Percentiles rank a stretch among this genome's conserved stretches.
Evolutionary conservation across 2,329 filamentous ascomycete genomes (phyloP).

Genomic region (Talaromyces albobiverticillius): DNA sequence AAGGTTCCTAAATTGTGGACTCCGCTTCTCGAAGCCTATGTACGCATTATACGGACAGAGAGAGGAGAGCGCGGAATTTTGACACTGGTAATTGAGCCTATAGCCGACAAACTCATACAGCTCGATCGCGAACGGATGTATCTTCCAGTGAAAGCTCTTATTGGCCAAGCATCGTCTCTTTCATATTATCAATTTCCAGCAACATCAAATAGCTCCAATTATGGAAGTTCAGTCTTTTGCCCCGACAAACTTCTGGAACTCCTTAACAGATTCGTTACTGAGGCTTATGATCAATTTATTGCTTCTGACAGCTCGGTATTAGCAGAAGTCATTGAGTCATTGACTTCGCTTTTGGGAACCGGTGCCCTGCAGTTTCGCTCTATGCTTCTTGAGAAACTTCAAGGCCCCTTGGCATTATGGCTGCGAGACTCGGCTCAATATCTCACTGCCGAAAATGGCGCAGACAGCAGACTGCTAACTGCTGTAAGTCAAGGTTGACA

Average conservation of each 20-base stretch:
- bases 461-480: conserved; percentile 30
- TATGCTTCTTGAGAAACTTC: conserved; percentile 58
- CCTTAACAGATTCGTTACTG: conserved; percentile 51
- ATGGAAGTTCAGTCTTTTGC: conserved; percentile 13
- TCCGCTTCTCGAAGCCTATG: conserved; percentile 56
- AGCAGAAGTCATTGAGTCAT: conserved; percentile 51
- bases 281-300: conserved; percentile 52
- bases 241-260: conserved; percentile 62
- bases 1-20: conserved; percentile 37
- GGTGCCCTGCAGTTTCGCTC: conserved; percentile 52
- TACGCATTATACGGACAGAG: conserved; percentile 58
- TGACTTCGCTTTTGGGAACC: conserved; percentile 53
- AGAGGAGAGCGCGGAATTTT: conserved; percentile 66
- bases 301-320: conserved; percentile 39
- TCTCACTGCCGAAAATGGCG: conserved; percentile 25
- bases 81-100: conserved; percentile 66
- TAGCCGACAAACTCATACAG: conserved; percentile 56
- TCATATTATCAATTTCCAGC: conserved; percentile 20
- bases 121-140: conserved; percentile 26
- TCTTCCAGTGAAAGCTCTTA: conserved; percentile 34
- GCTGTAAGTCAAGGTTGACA: conserved; percentile 28
- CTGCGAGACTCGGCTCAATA: conserved; percentile 30
- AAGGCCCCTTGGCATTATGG: conserved; percentile 42
- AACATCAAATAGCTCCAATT: neutral
- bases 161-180: conserved; percentile 35